phyloP scores from a whole-genome alignment of 352 stramenopile species.

The Phytophthora kernoviae region DNA sequence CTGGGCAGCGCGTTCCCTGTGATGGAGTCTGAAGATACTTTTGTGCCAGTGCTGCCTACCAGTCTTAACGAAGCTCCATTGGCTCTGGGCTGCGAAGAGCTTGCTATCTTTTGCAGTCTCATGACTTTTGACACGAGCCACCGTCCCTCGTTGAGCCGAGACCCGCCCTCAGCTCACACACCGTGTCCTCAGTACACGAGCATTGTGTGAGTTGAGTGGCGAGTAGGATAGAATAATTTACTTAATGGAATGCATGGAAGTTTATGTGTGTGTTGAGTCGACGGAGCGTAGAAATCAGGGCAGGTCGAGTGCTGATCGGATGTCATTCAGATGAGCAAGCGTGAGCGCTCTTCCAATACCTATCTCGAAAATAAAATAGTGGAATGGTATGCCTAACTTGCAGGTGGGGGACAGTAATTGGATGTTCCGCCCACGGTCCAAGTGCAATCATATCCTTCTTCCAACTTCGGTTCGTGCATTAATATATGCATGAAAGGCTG shows the following conservation, averaged over 20 bases:
- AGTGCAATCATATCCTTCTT: too few relatives aligned
- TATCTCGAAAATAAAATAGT: too few relatives aligned
- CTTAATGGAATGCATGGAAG: slow-evolving; percentile 13
- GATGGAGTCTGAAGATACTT: slow-evolving; percentile 16
- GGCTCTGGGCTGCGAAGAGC: slow-evolving; percentile 63
- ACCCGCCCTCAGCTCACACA: slow-evolving; percentile 15
- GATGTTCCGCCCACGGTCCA: too few relatives aligned
- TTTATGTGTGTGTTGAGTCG: neutral
- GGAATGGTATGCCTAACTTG: too few relatives aligned
- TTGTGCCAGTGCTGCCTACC: slow-evolving; percentile 44
- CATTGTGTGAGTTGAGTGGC: slow-evolving; percentile 26
- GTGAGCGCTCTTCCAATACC: too few relatives aligned
- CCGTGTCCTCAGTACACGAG: slow-evolving; percentile 40
- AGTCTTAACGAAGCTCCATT: slow-evolving; percentile 69
- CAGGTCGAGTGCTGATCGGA: too few relatives aligned
- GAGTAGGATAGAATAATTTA: slow-evolving; percentile 27
- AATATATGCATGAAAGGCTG: too few relatives aligned
- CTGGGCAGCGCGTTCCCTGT: slow-evolving; percentile 29
- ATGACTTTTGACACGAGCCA: slow-evolving; percentile 70
- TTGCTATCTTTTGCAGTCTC: slow-evolving; percentile 80
- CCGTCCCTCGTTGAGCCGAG: slow-evolving; percentile 12
- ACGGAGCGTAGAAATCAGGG: neutral
- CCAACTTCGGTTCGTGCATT: too few relatives aligned
- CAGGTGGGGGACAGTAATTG: too few relatives aligned
- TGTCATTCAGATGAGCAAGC: too few relatives aligned